Base-by-base conservation (phyloP, 441 rosid species). In the Euphorbia schlechtendalii region DNA sequence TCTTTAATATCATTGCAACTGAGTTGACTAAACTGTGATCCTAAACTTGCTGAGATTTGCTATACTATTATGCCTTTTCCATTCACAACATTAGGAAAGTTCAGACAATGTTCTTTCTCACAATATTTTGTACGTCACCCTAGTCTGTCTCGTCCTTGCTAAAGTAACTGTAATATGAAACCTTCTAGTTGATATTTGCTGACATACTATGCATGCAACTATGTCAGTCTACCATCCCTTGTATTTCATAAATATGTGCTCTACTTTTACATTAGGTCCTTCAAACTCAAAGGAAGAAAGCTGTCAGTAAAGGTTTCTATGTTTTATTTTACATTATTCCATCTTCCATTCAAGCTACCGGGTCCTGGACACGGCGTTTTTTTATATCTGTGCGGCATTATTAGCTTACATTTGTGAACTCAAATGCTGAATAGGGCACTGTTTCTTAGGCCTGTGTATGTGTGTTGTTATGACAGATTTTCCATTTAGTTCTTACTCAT, bases 281-380 rank as follows among this genome's bases (percentile, higher is more conserved):
- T 20, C 55, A 51, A 51, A 51, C 24, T 20, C 25, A 51, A 10
- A 12, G 55, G 55, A 20, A 20, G 55, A 51, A 51, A 1, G 13
- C 8, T 51, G 55, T 8, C 10, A 9, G 21, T 51, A 21, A 18
- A 8, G 14, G 10, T 51, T 51, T 51, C 10, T 0, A n/a, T n/a
- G n/a, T n/a, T n/a, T n/a, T n/a, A n/a, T n/a, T n/a, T n/a, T n/a
- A n/a, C n/a, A n/a, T n/a, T n/a, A n/a, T n/a, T n/a, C n/a, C n/a
- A n/a, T n/a, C n/a, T n/a, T n/a, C n/a, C 13, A 56, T 56, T n/a
- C n/a, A 41, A 56, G 60, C 60, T 28, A 56, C 41, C n/a, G 8
- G 40, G 18, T 56, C 22, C 30, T 56, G 60, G 40, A 5, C 21
- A 2, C 11, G 17, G 11, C n/a, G n/a, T n/a, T n/a, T n/a, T n/a